A percentile compares a stretch with the other conserved stretches of the same genome.
Evolutionary conservation across 2,329 filamentous ascomycete species (phyloP).

Genomic region (Sphaerulina musiva): DNA sequence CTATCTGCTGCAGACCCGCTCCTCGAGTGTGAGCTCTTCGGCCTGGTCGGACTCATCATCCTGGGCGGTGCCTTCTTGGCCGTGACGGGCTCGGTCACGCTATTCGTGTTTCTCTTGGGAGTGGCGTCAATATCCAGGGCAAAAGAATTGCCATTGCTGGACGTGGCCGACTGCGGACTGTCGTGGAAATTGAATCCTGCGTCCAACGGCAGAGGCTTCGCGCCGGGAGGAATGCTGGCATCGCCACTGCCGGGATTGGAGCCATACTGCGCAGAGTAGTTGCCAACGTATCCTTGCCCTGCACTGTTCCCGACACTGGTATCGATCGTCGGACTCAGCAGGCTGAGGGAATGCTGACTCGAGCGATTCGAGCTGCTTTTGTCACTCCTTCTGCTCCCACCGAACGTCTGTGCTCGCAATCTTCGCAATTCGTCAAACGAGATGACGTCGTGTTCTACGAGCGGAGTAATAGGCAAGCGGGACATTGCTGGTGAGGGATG

Average conservation of each 20-base stretch:
- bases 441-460: conserved; percentile 24
- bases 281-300: conserved; percentile 16
- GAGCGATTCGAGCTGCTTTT: conserved; percentile 20
- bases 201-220: conserved; percentile 5
- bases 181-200: conserved; percentile 15
- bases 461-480: conserved; percentile 38
- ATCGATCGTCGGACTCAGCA: conserved; percentile 11
- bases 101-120: conserved; percentile 15
- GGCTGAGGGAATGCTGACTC: conserved; percentile 15
- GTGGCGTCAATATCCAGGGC: conserved; percentile 21
- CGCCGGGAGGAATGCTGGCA: conserved; percentile 16
- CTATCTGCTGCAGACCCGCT: conserved; percentile 56
- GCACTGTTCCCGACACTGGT: conserved; percentile 5
- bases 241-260: conserved; percentile 22
- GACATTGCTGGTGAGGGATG: conserved; percentile 74
- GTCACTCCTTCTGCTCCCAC: conserved; percentile 36
- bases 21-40: conserved; percentile 24
- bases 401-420: conserved; percentile 50
- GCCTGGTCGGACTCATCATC: conserved; percentile 8
- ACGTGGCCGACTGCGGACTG: conserved; percentile 16
- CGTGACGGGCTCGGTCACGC: conserved; percentile 16
- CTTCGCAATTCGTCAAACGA: conserved; percentile 28
- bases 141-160: conserved; percentile 15
- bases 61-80: conserved; percentile 18
- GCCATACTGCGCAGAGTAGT: conserved; percentile 24